These are phyloP conservation scores for Hortaea sp. DNA, from an alignment of 2,329 filamentous ascomycete species.

Conservation along the genomic window DNA sequence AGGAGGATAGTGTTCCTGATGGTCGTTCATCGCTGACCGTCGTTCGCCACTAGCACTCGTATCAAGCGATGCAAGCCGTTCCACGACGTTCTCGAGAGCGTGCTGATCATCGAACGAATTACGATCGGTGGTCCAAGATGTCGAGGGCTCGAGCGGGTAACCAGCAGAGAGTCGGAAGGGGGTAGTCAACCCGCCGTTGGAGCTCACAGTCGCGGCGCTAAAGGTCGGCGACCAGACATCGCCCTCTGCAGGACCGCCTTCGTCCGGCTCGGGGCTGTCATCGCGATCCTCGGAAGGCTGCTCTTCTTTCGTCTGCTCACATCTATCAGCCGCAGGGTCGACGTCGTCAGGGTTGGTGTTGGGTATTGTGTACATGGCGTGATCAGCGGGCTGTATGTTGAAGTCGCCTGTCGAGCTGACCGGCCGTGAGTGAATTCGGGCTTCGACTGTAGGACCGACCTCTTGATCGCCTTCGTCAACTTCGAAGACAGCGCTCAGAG, in stretches of 20 bases:
- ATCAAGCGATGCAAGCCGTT: constrained; percentile 4
- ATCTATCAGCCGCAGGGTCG: constrained; percentile 3
- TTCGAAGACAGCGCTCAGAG: neutral
- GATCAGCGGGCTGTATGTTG: constrained; percentile 6
- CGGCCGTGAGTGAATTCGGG: neutral
- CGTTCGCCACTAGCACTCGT: neutral
- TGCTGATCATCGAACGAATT: neutral
- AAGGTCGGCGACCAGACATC: constrained; percentile 22
- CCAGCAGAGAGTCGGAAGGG: constrained; percentile 15
- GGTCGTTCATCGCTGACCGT: neutral
- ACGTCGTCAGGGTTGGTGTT: constrained; percentile 3
- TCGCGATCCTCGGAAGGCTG: constrained; percentile 1
- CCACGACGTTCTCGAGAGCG: constrained; percentile 2
- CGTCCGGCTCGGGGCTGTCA: constrained; percentile 2
- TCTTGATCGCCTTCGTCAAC: constrained; percentile 1
- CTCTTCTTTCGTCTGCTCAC: constrained; percentile 1
- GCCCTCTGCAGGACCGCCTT: neutral
- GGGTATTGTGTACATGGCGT: neutral
- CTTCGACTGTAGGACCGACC: neutral
- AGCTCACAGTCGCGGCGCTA: constrained; percentile 22
- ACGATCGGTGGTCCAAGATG: neutral
- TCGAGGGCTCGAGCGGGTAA: constrained; percentile 1
- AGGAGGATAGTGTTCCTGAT: neutral
- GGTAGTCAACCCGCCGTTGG: constrained; percentile 16
- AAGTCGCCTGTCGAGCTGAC: neutral